Base-by-base conservation (phyloP, 2,329 filamentous ascomycete genomes). In the Cercospora sp. region DNA sequence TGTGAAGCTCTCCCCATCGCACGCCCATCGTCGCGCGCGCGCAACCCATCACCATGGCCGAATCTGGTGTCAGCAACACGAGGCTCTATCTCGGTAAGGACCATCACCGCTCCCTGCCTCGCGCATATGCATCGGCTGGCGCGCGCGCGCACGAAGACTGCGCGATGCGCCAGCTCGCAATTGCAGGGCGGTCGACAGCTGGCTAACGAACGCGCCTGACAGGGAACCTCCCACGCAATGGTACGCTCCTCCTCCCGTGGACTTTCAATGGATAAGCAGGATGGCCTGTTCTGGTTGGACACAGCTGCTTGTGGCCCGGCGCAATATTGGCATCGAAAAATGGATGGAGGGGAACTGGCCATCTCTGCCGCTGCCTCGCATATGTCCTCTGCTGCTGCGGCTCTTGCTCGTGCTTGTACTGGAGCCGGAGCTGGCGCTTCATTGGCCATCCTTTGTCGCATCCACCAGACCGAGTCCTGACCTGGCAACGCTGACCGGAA, bases 201-300 rank as follows among this genome's bases (percentile, higher is more conserved):
- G 62, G 62, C 62, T 64, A 64, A 64, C 60, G 28, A 45, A 57
- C 42, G 59, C 57, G 23, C 55, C 60, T 65, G 45, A 59, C 60
- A 66, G 94, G 94, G 83, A 98, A 98, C 84, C 90, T 99, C 81
- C 94, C 95, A 82, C 92, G 93, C 82, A 93, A 92, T 86, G 93
- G 94, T 97, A 89, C 84, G 90, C 82, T 75, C 73, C 63, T 68
- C 75, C 67, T 75, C 74, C 73, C 72, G 67, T 70, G 73, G 69
- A 68, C 66, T 69, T 66, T 73, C 72, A 70, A 69, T 68, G 70
- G 71, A 73, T 70, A 71, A 68, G 64, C 67, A 72, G 68, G 65
- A 72, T 73, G 67, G 60, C 68, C 69, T 60, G 60, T 64, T 58
- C 65, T 69, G 68, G 64, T 69, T 68, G 71, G 68, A 63, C 66